Base-by-base conservation (phyloP, 345 rosid genomes). In the Leavenworthia alabamica region DNA sequence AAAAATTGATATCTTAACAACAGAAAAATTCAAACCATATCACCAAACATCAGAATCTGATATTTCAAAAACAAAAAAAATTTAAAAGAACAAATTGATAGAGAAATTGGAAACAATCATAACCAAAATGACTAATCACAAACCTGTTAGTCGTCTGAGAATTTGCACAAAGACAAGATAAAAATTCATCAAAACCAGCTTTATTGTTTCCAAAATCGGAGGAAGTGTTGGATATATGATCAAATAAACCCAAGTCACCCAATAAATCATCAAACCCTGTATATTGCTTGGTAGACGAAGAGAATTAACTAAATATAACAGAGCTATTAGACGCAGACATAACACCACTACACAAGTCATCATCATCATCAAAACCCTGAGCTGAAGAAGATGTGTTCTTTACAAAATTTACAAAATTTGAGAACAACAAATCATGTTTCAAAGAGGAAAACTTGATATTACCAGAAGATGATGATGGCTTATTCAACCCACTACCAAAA, bases 121-220 rank as follows among this genome's bases (percentile, higher is more conserved):
- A 47, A n/a, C n/a, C 13, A 7, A 6, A 4, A 46, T 13, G 8
- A 2, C 6, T 4, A n/a, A 57, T 51, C 13, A 56, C 75, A 51
- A 65, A 82, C 98, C 89, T 74, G 45, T 57, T 65, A 36, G 55
- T 65, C 0, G 85, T 29, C 16, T 81, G 66, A 47, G 55, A 23
- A 60, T 67, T 75, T 40, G 65, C 73, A 70, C 85, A 89, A 71
- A 89, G 87, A 15, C 97, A 96, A 5, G 96, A 86, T 28, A 87
- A 69, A 79, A 87, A 81, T 57, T 82, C 97, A 76, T 81, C 86
- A 32, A 56, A 73, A 68, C 64, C 83, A 67, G 67, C 69, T 35
- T 49, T 73, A 60, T 60, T 71, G 22, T 74, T 54, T 8, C 29
- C 74, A 22, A 59, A 43, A 36, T 17, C 42, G n/a, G n/a, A n/a